Base-by-base conservation (phyloP, 164 flowering plant species). In the Umbellularia californica region DNA sequence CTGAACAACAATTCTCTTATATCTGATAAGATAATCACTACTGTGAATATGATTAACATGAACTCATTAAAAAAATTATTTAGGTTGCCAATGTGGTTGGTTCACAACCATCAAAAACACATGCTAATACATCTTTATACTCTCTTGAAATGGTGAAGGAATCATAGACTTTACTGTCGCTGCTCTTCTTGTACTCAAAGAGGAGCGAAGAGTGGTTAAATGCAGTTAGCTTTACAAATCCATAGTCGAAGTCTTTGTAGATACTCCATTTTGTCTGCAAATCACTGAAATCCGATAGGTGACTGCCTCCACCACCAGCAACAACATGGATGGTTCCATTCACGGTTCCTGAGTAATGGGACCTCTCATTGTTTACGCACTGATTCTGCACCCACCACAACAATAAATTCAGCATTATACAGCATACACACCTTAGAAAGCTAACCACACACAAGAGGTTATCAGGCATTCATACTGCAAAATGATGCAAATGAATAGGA, bases 171-270 rank as follows among this genome's bases (percentile, higher is more conserved):
- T 81, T 85, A 20, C 97, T 97, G 70, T 91, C 88, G 2, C 90
- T 88, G 85, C 97, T 94, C 84, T 85, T 94, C 85, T 87, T 90
- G 85, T 92, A 94, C 86, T 94, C 97, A 23, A 94, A 83, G 77
- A 91, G 72, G 70, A 94, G 81, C 27, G 83, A 84, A 9, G 97
- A 89, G 76, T 88, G 95, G 70, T 94, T 87, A 47, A 90, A 89
- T 69, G 98, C 98, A 14, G 97, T 94, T 24, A 94, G 87, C 70
- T 92, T 91, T 20, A 92, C 83, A 72, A 85, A 94, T 28, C 98
- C 96, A 66, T 77, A 89, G 69, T 94, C 98, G 55, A 68, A 62
- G 73, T 94, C 98, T 76, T 76, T 88, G 76, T 71, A 85, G 10
- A 86, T 24, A 82, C 97, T 94, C 98, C 98, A 94, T 3, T 65